These are phyloP conservation scores for Nannochloropsis gaditana DNA, from an alignment of 108 stramenopile genomes.

Conservation along the genomic window DNA sequence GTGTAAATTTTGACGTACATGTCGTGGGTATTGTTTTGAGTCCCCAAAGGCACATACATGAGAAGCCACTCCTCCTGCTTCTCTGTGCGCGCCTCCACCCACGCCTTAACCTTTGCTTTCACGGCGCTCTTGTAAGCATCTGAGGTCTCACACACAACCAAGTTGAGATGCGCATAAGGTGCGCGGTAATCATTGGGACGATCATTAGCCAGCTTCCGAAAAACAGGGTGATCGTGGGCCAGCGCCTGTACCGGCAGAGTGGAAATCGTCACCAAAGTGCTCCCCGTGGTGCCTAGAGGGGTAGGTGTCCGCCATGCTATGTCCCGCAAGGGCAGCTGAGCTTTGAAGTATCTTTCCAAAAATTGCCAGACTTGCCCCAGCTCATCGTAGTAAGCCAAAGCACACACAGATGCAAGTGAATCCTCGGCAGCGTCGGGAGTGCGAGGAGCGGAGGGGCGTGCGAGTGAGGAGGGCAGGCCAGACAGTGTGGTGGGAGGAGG, in stretches of 20 bases:
- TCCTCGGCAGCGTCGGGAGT: not conserved
- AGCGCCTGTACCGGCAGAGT: not conserved
- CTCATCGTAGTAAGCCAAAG: slow-evolving; percentile 12
- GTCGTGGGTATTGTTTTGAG: not conserved
- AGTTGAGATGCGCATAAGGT: not conserved
- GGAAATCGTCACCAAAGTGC: not conserved
- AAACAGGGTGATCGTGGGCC: slow-evolving; percentile 9
- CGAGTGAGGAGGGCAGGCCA: not conserved
- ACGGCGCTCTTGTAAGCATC: not conserved
- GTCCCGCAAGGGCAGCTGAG: not conserved
- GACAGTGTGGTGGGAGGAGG: not conserved
- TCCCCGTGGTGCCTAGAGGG: not conserved
- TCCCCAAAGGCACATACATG: not conserved
- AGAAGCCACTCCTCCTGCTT: not conserved
- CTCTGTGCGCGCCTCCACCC: not conserved
- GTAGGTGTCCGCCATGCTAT: not conserved
- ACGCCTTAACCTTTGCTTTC: slow-evolving; percentile 12
- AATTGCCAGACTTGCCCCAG: slow-evolving; percentile 1
- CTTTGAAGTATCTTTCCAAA: slow-evolving; percentile 10
- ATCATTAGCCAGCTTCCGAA: not conserved
- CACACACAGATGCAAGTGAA: not conserved
- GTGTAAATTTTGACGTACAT: slow-evolving; percentile 8
- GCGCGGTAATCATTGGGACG: slow-evolving; percentile 11
- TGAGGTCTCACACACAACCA: slow-evolving; percentile 3
- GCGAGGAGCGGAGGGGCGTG: not conserved